Evolutionary conservation across 257 asterid genomes (phyloP).

Genomic region (Solanum clarkiae): DNA sequence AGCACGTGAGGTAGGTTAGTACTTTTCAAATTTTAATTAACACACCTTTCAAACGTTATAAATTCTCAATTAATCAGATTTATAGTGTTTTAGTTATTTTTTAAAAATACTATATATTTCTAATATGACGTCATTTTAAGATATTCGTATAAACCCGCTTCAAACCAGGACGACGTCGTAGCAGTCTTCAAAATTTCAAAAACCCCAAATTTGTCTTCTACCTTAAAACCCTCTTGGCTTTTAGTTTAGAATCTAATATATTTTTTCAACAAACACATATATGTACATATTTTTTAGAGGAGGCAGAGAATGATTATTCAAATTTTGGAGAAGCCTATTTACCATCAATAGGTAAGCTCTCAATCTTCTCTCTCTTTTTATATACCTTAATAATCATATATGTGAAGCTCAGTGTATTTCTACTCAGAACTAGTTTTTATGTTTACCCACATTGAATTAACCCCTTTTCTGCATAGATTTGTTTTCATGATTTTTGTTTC

Average conservation of each 20-base stretch:
- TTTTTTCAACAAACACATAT: not conserved
- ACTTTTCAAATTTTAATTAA: too few species aligned
- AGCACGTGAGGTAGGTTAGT: too few species aligned
- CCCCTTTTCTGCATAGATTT: not conserved
- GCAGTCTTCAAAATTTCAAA: not conserved
- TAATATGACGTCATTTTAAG: too few species aligned
- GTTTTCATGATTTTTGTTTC: not conserved
- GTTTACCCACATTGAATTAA: not conserved
- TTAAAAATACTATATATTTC: too few species aligned
- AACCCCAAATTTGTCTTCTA: not conserved
- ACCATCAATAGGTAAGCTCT: not conserved
- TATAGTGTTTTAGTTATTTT: too few species aligned
- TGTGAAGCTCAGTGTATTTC: not conserved
- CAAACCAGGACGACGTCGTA: not conserved
- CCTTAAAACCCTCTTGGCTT: not conserved
- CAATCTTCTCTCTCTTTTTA: not conserved
- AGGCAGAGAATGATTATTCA: not conserved
- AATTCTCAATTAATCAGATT: too few species aligned
- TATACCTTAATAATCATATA: not conserved
- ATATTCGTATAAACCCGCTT: too few species aligned
- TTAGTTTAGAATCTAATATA: not conserved
- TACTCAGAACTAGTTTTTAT: not conserved
- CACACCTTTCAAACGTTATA: too few species aligned
- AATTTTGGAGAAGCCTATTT: not conserved
- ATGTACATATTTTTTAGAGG: not conserved